A percentile compares a stretch with the other conserved stretches of the same genome.
phyloP scores from a whole-genome alignment of 1,284 basidiomycete species.

The Pyrrhoderma noxium region DNA sequence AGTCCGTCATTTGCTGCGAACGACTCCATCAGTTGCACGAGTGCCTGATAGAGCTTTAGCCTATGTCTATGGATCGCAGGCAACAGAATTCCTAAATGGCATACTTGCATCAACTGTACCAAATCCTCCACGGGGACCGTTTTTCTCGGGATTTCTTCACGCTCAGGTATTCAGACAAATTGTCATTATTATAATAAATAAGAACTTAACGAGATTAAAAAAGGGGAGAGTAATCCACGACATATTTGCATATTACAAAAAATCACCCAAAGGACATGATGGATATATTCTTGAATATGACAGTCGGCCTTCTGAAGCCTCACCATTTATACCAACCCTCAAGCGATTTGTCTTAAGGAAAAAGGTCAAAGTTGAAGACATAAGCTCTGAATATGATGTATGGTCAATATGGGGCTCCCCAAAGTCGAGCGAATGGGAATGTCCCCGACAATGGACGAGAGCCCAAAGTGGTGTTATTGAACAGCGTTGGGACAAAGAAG shows the following conservation, averaged over 20 bases:
- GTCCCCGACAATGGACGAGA: slow-evolving; percentile 43
- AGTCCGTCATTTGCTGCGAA: slow-evolving; percentile 40
- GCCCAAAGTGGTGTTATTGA: slow-evolving; percentile 61
- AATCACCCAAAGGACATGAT: slow-evolving; percentile 37
- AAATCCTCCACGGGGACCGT: slow-evolving; percentile 41
- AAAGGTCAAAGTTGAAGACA: slow-evolving; percentile 80
- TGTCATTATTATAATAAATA: slow-evolving; percentile 2
- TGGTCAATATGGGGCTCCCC: slow-evolving; percentile 74
- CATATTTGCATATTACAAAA: slow-evolving; percentile 72
- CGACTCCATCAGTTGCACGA: slow-evolving; percentile 52
- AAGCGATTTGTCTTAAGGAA: slow-evolving; percentile 86
- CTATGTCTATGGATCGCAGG: slow-evolving; percentile 76
- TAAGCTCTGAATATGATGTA: slow-evolving; percentile 67
- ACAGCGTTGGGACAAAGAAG: slow-evolving; percentile 48
- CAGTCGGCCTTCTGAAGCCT: slow-evolving; percentile 46
- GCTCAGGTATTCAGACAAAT: slow-evolving; percentile 57
- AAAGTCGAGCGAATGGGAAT: slow-evolving; percentile 32
- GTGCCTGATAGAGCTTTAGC: slow-evolving; percentile 62
- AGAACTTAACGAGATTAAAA: slow-evolving; percentile 15
- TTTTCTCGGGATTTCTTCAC: slow-evolving; percentile 80
- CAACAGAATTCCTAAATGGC: slow-evolving; percentile 84
- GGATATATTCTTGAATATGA: slow-evolving; percentile 76
- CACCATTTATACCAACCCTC: slow-evolving; percentile 56
- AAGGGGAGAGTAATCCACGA: slow-evolving; percentile 91
- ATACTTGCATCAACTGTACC: slow-evolving; percentile 63